Evolutionary conservation across 2,329 filamentous ascomycete genomes (phyloP), one percentile per base, ranked within the genome.

Genomic region (Arthroderma uncinatum): DNA sequence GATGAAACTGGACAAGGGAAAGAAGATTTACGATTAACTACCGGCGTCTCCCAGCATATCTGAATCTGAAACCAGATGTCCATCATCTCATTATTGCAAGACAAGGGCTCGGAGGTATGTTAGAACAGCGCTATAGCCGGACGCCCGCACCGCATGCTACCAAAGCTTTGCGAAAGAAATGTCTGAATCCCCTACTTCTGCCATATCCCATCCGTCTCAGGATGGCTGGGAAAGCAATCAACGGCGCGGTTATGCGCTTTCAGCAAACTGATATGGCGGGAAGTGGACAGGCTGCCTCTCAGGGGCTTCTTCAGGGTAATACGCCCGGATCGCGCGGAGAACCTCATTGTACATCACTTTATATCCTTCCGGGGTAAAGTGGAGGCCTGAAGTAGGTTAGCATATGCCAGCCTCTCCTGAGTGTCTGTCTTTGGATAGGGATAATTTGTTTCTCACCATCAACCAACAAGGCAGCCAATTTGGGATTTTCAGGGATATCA

Each of bases 351-450:
- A 82, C 36, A 84, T 69, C 16, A 84, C 67, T 33, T 75, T 67
- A 63, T 85, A 85, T 2, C 79, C 82, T 28, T 70, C 69, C 0
- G 78, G 72, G 25, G 75, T 78, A 60, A 85, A 76, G 68, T 86
- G 83, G 50, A 85, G 69, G 4, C 79, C 78, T 78, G 5, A 4
- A 50, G 6, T 10, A 8, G 14, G 25, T 50, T 50, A 9, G 25
- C 28, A 9, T 33, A n/a, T n/a, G n/a, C n/a, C n/a, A n/a, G n/a
- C n/a, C n/a, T n/a, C n/a, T n/a, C n/a, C 6, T 5, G 33, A 34
- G 6, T 34, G 33, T 6, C 6, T 34, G 12, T 12, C 12, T 34
- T 34, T 34, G 6, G 33, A 12, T 6, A 40, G 9, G 36, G 21
- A 40, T 55, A 48, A 25, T 28, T 48, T 40, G n/a, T 8, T 6